A percentile compares a stretch with the other conserved stretches of the same genome.
Evolutionary conservation across 1,139 yeast genomes (phyloP).

Genomic region (Debaryomyces nepalensis): DNA sequence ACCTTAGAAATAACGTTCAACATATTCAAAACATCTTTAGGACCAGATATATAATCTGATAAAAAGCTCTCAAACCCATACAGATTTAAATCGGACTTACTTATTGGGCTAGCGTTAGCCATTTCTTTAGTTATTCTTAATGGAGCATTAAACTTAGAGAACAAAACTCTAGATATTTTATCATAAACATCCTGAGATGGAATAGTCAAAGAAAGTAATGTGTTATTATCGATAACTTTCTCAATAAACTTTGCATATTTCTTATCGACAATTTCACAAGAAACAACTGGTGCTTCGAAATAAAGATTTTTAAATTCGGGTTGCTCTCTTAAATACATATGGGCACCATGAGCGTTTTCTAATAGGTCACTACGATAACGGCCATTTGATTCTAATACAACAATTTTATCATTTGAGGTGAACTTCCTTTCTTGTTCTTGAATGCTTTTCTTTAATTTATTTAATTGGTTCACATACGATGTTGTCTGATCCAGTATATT

Average conservation of each 20-base stretch:
- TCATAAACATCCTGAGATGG: constrained; percentile 34
- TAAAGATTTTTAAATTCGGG: constrained; percentile 45
- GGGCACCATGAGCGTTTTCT: constrained; percentile 38
- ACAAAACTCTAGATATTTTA: constrained; percentile 38
- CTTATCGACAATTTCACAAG: constrained; percentile 58
- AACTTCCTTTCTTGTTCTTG: constrained; percentile 32
- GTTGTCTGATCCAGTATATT: constrained; percentile 28
- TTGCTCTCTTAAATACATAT: constrained; percentile 33
- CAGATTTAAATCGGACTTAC: constrained; percentile 37
- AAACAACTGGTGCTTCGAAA: constrained; percentile 78
- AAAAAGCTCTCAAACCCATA: constrained; percentile 83
- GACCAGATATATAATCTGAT: constrained; percentile 75
- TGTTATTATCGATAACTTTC: constrained; percentile 56
- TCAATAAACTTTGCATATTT: constrained; percentile 61
- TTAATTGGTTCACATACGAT: constrained; percentile 25
- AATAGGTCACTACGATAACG: constrained; percentile 32
- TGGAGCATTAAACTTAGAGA: constrained; percentile 38
- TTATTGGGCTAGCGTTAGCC: constrained; percentile 17
- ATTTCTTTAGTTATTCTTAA: constrained; percentile 30
- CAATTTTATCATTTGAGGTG: constrained; percentile 56
- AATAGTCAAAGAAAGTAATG: constrained; percentile 55
- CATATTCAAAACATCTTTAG: constrained; percentile 74
- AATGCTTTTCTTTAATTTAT: constrained; percentile 23
- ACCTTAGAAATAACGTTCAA: constrained; percentile 63
- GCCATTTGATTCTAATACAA: constrained; percentile 38